Conservation (phyloP, 768 basidiomycete species). For the Cystofilobasidium ferigula region DNA sequence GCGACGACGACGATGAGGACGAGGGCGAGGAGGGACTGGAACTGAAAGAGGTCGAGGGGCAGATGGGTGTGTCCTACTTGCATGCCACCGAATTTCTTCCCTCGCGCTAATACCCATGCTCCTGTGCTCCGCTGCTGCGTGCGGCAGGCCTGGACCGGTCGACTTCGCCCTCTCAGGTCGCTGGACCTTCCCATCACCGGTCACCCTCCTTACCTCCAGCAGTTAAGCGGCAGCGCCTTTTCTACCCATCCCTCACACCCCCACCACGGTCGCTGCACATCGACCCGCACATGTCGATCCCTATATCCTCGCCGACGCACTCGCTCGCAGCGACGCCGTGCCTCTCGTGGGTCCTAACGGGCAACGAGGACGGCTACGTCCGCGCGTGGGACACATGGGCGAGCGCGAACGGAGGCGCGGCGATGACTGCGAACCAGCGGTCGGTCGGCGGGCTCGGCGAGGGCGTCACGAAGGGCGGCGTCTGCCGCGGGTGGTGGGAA, state of each 20-base stretch:
- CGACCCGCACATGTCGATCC: constrained; percentile 82
- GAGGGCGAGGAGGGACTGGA: constrained; percentile 27
- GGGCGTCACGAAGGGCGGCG: constrained; percentile 79
- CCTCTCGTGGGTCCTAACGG: constrained; percentile 78
- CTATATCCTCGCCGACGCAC: constrained; percentile 78
- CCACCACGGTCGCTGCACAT: constrained; percentile 58
- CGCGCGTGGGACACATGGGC: constrained; percentile 84
- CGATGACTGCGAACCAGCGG: constrained; percentile 76
- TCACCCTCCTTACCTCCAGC: constrained; percentile 31
- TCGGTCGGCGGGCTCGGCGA: constrained; percentile 84
- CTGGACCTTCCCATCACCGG: not conserved
- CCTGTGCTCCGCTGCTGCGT: not conserved
- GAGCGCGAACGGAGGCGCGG: constrained; percentile 73
- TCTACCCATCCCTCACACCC: constrained; percentile 30
- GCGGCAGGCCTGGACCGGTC: not conserved
- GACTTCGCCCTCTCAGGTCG: constrained; percentile 13
- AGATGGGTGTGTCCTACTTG: not conserved
- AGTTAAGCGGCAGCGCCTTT: constrained; percentile 34
- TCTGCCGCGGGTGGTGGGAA: constrained; percentile 83
- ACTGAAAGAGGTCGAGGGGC: constrained; percentile 9
- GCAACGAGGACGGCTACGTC: constrained; percentile 86
- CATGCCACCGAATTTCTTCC: not conserved
- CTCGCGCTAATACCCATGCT: not conserved
- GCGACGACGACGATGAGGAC: constrained; percentile 29
- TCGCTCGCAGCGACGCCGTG: constrained; percentile 75